Evolutionary conservation across 2,329 filamentous ascomycete species (phyloP), one percentile per base, ranked within the genome.

Genomic region (Calonectria henricotiae): DNA sequence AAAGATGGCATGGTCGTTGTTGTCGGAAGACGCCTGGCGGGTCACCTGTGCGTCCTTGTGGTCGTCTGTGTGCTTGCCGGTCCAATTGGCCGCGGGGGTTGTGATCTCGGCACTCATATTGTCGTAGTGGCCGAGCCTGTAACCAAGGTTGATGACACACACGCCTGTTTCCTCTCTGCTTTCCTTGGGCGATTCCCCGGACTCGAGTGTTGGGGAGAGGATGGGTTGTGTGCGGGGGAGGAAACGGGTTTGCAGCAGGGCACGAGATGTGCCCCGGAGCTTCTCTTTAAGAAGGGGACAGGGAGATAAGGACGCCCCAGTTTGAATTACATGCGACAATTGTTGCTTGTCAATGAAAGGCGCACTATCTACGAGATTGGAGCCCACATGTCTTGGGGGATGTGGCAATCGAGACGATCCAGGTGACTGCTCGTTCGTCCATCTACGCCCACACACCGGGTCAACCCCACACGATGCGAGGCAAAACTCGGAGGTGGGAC

Each of bases 1-100:
- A 11, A 70, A 47, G 43, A 67, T 70, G 60, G 58, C 61, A 35
- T 69, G 58, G 27, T 55, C 49, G 54, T 62, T 37, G 51, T 60
- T 55, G 30, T 65, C 62, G 25, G 39, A 23, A 2, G 55, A 65
- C 15, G 51, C 27, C 20, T 51, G 51, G 11, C 44, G 37, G 12
- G 67, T 32, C 27, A 44, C 32, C 2, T 39, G 41, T 4, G 15
- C 55, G 6, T 49, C 35, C 55, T 69, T 69, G 25, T 62, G 51
- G 41, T 47, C 54, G 32, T 44, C 37, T 6, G 67, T 27, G 32
- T 51, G 30, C 17, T 37, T 43, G 44, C 49, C 63, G 30, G 58
- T n/a, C 23, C 65, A 41, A 20, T 62, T 43, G 55, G 62, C 44
- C 39, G 46, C 20, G 17, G 62, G 37, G 5, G 46, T 35, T 39